Evolutionary conservation across 139 green algal species (phyloP).

Genomic region (Chlamydomonas sp.): DNA sequence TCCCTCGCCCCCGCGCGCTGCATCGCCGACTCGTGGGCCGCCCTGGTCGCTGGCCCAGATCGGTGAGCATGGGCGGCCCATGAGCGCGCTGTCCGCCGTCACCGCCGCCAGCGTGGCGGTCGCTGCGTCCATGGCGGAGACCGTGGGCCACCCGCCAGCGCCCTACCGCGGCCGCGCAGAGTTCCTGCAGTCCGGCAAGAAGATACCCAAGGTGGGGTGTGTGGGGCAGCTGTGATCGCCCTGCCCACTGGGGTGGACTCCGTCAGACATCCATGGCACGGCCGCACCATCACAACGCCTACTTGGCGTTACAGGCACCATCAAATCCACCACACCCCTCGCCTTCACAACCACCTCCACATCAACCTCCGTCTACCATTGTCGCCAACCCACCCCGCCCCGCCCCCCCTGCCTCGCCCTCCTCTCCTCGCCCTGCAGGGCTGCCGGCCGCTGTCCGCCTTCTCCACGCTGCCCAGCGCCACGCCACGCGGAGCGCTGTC

Average conservation of each 20-base stretch:
- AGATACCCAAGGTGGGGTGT: constrained; percentile 9
- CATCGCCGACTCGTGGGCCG: background rate
- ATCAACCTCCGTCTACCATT: background rate
- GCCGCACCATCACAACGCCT: background rate
- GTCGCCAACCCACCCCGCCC: background rate
- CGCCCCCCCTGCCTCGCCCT: background rate
- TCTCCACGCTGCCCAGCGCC: constrained; percentile 17
- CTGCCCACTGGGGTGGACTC: background rate
- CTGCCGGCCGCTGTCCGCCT: constrained; percentile 14
- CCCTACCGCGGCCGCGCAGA: background rate
- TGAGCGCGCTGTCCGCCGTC: background rate
- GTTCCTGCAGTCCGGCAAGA: constrained; percentile 20
- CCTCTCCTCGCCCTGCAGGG: background rate
- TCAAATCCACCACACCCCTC: background rate
- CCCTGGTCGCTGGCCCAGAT: background rate
- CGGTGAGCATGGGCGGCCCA: background rate
- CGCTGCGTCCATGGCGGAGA: background rate
- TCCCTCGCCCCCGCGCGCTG: background rate
- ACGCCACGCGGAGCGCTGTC: background rate
- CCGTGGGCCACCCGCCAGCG: background rate
- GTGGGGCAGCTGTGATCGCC: background rate
- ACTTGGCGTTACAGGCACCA: background rate
- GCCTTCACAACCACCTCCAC: background rate
- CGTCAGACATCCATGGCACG: background rate
- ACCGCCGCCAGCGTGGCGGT: background rate